These are phyloP conservation scores for Fusarium domesticum DNA, from an alignment of 2,329 filamentous ascomycete genomes.

Conservation along the genomic window DNA sequence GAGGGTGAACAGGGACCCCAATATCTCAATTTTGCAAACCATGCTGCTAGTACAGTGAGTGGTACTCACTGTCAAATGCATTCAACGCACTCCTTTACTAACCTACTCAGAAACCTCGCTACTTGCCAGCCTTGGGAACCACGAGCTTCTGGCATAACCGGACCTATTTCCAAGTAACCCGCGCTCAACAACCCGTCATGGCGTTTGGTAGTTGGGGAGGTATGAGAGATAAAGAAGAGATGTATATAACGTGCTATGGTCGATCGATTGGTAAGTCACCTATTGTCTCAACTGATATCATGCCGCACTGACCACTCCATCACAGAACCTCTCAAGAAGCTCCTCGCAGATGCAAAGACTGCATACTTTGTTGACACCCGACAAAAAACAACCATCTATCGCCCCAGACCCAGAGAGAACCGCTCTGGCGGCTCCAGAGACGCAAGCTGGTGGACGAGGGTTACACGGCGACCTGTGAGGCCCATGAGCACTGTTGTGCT, in stretches of 20 bases:
- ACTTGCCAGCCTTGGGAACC: constrained; percentile 51
- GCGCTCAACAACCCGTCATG: constrained; percentile 44
- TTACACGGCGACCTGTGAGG: constrained; percentile 62
- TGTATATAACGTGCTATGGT: constrained; percentile 55
- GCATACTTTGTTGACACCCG: constrained; percentile 51
- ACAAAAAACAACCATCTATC: constrained; percentile 57
- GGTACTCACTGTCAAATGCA: background rate
- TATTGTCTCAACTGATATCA: background rate
- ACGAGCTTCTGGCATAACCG: constrained; percentile 55
- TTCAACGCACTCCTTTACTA: too few relatives aligned
- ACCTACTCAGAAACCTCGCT: constrained; percentile 44
- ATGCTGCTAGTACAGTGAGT: constrained; percentile 50
- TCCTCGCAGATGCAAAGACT: constrained; percentile 53
- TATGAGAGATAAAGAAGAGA: constrained; percentile 51
- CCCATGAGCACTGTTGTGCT: constrained; percentile 75
- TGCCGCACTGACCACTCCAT: background rate
- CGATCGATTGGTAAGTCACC: constrained; percentile 35
- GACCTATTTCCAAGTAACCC: constrained; percentile 47
- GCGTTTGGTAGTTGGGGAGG: constrained; percentile 35
- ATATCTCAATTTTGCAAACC: constrained; percentile 59
- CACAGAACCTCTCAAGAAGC: constrained; percentile 54
- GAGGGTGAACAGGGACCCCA: constrained; percentile 35
- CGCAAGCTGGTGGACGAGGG: constrained; percentile 49
- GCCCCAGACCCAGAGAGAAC: constrained; percentile 46
- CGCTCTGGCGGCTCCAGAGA: constrained; percentile 39